Evolutionary conservation across 1,139 yeast genomes (phyloP).

Genomic region (Groenewaldozyma auringiensis): DNA sequence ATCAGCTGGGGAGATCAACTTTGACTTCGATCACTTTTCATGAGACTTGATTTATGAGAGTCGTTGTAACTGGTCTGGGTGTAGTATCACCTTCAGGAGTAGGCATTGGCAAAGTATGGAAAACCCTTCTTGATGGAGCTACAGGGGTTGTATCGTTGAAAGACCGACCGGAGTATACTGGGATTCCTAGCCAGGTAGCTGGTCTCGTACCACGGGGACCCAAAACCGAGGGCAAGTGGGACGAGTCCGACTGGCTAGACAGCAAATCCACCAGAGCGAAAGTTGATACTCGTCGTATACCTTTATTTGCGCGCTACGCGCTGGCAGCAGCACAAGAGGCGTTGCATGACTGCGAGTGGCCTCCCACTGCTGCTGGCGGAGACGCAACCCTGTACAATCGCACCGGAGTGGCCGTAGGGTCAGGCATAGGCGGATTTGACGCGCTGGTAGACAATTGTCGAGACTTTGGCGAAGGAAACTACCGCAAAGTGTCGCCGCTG

Average conservation of each 20-base stretch:
- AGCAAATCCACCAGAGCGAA: constrained; percentile 27
- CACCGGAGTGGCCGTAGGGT: constrained; percentile 78
- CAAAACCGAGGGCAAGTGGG: constrained; percentile 45
- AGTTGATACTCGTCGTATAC: constrained; percentile 46
- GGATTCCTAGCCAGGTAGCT: constrained; percentile 67
- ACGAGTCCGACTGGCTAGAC: constrained; percentile 13
- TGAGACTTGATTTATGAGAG: constrained; percentile 45
- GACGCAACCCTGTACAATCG: constrained; percentile 24
- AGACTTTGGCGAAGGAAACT: constrained; percentile 46
- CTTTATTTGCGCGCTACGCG: constrained; percentile 73
- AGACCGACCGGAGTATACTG: constrained; percentile 42
- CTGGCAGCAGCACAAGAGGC: constrained; percentile 75
- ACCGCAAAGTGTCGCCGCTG: constrained; percentile 71
- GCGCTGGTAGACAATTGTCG: constrained; percentile 60
- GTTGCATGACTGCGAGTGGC: constrained; percentile 45
- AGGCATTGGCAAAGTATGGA: constrained; percentile 31
- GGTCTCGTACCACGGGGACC: constrained; percentile 63
- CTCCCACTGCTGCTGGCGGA: constrained; percentile 16
- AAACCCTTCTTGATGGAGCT: constrained; percentile 27
- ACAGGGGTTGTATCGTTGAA: constrained; percentile 36
- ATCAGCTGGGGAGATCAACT: too few relatives aligned
- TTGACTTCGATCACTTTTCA: too few relatives aligned
- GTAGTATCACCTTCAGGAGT: constrained; percentile 80
- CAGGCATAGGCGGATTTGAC: constrained; percentile 86
- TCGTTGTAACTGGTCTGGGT: constrained; percentile 90